Evolutionary conservation across 768 basidiomycete species (phyloP), one percentile per base, ranked within the genome.

Genomic region (Pulveroboletus sp.): DNA sequence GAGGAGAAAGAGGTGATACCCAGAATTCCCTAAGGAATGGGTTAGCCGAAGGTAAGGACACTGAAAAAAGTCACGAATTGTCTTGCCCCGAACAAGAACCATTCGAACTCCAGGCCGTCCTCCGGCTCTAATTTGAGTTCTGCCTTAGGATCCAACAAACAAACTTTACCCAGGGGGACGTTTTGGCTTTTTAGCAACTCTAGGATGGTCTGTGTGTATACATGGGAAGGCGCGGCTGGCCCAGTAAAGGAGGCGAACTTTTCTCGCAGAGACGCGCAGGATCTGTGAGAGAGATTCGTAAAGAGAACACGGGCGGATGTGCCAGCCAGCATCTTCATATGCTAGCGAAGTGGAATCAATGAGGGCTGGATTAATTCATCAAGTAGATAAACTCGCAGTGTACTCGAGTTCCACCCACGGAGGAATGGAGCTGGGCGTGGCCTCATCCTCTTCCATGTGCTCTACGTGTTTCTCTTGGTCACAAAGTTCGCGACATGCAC

Each of bases 381-480:
- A 0, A 14, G 33, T 28, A 21, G n/a, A 11, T 5, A 24, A 32
- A 71, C 78, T 53, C 50, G 89, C 91, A 60, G 77, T 76, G 65
- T 94, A 97, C 76, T 97, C 95, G 41, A 97, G 80, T 58, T 86
- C 80, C 30, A 97, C 94, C 95, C 95, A 98, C 13, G 80, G 82
- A 18, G 89, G 89, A 37, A 91, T 78, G 4, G 86, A 76, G 57
- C 78, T 80, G 1, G 82, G 73, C 0, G 78, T 79, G 13, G 79
- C 74, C 52, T 93, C 93, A 64, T 97, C 94, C 43, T 93, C 91
- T 65, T 97, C 94, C 87, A 97, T 93, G 63, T 94, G 92, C 57
- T 94, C 93, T 91, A 50, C 17, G 8, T 8, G 35, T 28, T 43
- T 33, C 8, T 26, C n/a, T 61, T 47, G 50, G 52, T 31, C 15